Conservation (phyloP, 768 basidiomycete species). For the Naganishia antarctica region DNA sequence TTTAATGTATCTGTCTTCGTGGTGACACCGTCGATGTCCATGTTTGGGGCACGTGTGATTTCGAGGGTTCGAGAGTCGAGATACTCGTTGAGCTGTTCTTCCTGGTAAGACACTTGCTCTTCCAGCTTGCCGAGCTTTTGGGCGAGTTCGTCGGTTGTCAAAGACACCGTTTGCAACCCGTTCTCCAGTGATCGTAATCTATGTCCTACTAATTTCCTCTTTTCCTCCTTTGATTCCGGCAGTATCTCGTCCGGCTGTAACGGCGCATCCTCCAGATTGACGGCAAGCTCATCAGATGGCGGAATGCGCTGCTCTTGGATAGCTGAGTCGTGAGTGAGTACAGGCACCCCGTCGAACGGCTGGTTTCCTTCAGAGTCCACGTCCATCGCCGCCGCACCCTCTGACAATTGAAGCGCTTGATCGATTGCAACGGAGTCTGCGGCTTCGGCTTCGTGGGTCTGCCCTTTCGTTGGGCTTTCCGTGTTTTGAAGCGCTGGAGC, state of each 20-base stretch:
- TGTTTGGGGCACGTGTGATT: background rate
- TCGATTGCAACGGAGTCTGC: background rate
- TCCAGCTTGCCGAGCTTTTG: background rate
- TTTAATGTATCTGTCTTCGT: background rate
- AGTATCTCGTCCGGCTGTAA: background rate
- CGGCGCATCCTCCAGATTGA: too few species aligned
- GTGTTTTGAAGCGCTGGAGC: too few species aligned
- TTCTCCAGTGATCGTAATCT: background rate
- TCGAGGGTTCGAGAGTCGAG: background rate
- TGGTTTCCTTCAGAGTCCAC: background rate
- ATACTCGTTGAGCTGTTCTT: conserved; percentile 12
- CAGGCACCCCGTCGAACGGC: background rate
- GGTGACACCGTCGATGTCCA: background rate
- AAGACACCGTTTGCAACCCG: background rate
- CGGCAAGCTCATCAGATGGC: too few species aligned
- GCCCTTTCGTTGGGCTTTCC: too few species aligned
- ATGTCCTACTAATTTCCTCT: conserved; percentile 7
- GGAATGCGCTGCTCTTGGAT: background rate
- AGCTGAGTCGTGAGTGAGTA: too few species aligned
- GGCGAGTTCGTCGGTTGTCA: conserved; percentile 6
- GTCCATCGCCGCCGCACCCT: background rate
- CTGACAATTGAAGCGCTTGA: background rate
- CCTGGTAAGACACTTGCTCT: conserved; percentile 3
- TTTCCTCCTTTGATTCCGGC: background rate
- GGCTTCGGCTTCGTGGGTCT: background rate